These are phyloP conservation scores for Entomortierella chlamydospora DNA, from an alignment of 192 early-diverging fungal genomes.

Conservation along the genomic window DNA sequence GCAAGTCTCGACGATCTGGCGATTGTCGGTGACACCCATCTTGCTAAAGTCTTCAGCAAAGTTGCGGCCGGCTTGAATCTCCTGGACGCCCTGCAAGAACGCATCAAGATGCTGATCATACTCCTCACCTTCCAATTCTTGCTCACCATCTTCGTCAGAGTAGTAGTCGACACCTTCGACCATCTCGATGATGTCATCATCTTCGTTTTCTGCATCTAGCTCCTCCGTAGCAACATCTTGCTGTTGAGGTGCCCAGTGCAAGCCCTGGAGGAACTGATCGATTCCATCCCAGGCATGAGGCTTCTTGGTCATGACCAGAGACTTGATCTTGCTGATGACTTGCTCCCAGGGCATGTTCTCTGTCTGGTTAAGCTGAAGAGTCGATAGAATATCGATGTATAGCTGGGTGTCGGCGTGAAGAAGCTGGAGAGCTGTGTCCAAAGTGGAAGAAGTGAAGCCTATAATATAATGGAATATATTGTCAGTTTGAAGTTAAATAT, in stretches of 20 bases:
- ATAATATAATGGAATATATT: background rate
- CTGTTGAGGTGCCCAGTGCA: conserved; percentile 32
- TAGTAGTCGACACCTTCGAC: conserved; percentile 50
- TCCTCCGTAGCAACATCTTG: background rate
- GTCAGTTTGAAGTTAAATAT: background rate
- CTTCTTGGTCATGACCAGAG: conserved; percentile 31
- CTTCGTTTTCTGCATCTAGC: conserved; percentile 23
- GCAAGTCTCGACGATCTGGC: conserved; percentile 18
- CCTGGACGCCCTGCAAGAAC: conserved; percentile 20
- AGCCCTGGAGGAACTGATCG: conserved; percentile 44
- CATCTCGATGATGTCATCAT: conserved; percentile 41
- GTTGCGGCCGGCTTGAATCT: conserved; percentile 18
- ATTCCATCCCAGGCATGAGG: conserved; percentile 46
- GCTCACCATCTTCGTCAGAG: conserved; percentile 31
- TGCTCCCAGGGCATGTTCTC: conserved; percentile 58
- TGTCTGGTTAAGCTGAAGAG: conserved; percentile 55
- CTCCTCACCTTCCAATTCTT: conserved; percentile 30
- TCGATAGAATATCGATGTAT: conserved; percentile 56
- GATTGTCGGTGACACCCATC: conserved; percentile 24
- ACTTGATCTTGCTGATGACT: conserved; percentile 44
- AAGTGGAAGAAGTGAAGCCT: conserved; percentile 41
- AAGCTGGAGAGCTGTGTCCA: conserved; percentile 41
- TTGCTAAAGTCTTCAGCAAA: conserved; percentile 30
- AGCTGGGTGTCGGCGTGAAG: conserved; percentile 53
- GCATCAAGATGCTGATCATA: conserved; percentile 29